Conservation (phyloP, 163 green algal genomes). For the Trebouxiophyceae sp. region DNA sequence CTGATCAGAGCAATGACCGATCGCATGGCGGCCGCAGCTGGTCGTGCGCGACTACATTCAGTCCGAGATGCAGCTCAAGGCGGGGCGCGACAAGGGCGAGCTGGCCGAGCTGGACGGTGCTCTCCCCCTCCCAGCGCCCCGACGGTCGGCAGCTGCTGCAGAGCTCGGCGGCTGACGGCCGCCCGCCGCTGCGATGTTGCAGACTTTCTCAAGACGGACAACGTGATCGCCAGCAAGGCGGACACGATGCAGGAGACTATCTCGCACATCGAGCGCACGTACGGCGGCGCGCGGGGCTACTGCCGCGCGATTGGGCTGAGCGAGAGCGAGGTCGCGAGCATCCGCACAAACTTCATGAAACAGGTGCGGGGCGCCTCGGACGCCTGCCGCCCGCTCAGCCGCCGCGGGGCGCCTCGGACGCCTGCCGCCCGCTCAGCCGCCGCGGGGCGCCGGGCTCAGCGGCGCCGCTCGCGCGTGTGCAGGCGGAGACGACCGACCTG, state of each 20-base stretch:
- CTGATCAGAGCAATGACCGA: too few species aligned
- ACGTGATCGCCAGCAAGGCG: conserved; percentile 28
- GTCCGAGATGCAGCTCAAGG: conserved; percentile 34
- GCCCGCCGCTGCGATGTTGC: not conserved
- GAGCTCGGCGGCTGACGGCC: too few species aligned
- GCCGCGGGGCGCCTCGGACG: too few species aligned
- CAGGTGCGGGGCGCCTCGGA: too few species aligned
- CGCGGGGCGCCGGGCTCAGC: too few species aligned
- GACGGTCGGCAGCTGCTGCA: too few species aligned
- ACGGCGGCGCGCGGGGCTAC: conserved; percentile 22
- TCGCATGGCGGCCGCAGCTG: too few species aligned
- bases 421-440: too few species aligned
- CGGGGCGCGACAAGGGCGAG: conserved; percentile 25
- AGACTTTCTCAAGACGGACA: conserved; percentile 34
- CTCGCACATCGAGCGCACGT: conserved; percentile 25
- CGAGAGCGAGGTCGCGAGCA: conserved; percentile 15
- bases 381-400: too few species aligned
- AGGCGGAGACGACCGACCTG: too few species aligned
- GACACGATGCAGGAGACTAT: conserved; percentile 37
- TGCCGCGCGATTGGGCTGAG: conserved; percentile 7
- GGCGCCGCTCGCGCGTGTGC: too few species aligned
- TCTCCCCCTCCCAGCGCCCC: not conserved
- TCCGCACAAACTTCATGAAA: conserved; percentile 23
- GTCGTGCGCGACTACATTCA: conserved; percentile 46
- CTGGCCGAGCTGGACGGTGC: conserved; percentile 22